These are phyloP conservation scores for Rhodomyrtus tomentosa DNA, from an alignment of 345 rosid species.

Conservation along the genomic window DNA sequence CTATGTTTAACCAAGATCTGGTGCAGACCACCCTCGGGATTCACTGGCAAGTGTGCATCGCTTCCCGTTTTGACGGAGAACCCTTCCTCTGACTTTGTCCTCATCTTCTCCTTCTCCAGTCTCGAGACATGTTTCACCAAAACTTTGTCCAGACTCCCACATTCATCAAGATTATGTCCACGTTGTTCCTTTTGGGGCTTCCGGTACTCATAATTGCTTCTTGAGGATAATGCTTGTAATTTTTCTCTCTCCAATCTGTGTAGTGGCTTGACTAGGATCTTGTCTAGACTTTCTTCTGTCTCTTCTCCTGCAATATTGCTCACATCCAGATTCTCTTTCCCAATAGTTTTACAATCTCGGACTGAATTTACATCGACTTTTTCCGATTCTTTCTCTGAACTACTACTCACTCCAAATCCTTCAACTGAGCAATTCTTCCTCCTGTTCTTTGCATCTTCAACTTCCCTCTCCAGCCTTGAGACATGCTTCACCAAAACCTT, in stretches of 20 bases:
- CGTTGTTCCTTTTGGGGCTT: constrained; percentile 22
- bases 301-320: constrained; percentile 9
- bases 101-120: constrained; percentile 62
- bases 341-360: not conserved
- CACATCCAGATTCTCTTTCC: constrained; percentile 49
- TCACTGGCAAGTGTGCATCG: constrained; percentile 10
- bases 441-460: constrained; percentile 61
- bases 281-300: constrained; percentile 37
- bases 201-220: constrained; percentile 19
- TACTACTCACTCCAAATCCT: constrained; percentile 4
- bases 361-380: not conserved
- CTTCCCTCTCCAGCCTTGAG: constrained; percentile 75
- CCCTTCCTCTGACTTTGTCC: constrained; percentile 17
- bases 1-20: constrained; percentile 44
- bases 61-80: constrained; percentile 18
- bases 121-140: constrained; percentile 68
- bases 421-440: constrained; percentile 18
- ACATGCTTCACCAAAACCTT: constrained; percentile 61
- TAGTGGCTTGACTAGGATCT: constrained; percentile 46
- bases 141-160: constrained; percentile 68
- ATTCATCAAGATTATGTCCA: constrained; percentile 11
- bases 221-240: constrained; percentile 14
- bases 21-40: constrained; percentile 32
- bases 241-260: constrained; percentile 47
- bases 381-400: not conserved